These are phyloP conservation scores for Ogataea paraovalis DNA, from an alignment of 805 yeast genomes.

Conservation along the genomic window DNA sequence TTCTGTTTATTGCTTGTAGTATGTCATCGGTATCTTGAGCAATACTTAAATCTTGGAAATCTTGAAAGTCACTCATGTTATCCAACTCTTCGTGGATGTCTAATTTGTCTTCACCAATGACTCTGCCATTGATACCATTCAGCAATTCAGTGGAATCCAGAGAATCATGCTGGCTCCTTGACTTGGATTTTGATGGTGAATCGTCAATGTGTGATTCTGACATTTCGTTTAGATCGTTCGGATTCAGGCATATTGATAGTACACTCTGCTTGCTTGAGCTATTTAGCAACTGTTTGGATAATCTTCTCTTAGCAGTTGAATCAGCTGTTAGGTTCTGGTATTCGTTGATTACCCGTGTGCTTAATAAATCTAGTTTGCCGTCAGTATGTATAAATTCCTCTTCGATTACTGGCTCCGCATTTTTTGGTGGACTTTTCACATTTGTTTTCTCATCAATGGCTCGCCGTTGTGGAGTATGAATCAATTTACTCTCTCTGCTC, in stretches of 20 bases:
- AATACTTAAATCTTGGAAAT: neutral
- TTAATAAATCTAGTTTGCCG: slow-evolving; percentile 54
- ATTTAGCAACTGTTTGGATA: slow-evolving; percentile 23
- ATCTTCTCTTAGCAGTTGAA: slow-evolving; percentile 16
- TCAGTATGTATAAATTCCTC: slow-evolving; percentile 6
- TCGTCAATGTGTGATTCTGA: slow-evolving; percentile 14
- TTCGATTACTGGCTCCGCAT: neutral
- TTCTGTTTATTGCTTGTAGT: slow-evolving; percentile 15
- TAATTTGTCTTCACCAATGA: neutral
- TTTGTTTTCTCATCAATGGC: neutral
- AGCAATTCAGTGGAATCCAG: slow-evolving; percentile 7
- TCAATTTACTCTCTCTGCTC: neutral
- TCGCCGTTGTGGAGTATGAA: neutral
- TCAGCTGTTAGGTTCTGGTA: slow-evolving; percentile 39
- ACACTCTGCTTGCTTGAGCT: slow-evolving; percentile 18
- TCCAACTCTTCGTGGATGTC: slow-evolving; percentile 1
- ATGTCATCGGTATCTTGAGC: slow-evolving; percentile 13
- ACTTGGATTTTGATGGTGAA: slow-evolving; percentile 20
- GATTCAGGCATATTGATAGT: slow-evolving; percentile 17
- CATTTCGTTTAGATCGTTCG: slow-evolving; percentile 13
- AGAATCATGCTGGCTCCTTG: neutral
- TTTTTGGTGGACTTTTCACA: neutral
- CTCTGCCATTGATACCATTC: slow-evolving; percentile 3
- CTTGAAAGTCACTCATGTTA: neutral
- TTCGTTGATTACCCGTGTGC: slow-evolving; percentile 70